Evolutionary conservation across 768 basidiomycete genomes (phyloP).

Genomic region (Amanita molliuscula): DNA sequence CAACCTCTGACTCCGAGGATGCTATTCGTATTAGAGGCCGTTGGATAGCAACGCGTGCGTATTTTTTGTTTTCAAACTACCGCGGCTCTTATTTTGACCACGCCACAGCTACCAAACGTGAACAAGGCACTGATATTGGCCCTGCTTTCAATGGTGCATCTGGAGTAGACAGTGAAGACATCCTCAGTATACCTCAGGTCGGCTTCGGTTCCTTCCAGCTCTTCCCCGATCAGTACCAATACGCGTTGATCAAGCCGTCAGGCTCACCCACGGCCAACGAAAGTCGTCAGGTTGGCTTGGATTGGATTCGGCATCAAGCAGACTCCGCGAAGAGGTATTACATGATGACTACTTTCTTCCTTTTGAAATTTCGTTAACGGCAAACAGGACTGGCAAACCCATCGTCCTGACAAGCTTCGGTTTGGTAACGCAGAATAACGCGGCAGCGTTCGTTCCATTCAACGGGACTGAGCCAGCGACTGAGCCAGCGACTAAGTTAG

Average conservation of each 20-base stretch:
- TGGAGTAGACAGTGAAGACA: conserved; percentile 61
- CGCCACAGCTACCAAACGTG: conserved; percentile 34
- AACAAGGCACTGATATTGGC: conserved; percentile 31
- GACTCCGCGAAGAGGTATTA: conserved; percentile 34
- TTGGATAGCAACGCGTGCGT: conserved; percentile 46
- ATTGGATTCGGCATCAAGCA: conserved; percentile 47
- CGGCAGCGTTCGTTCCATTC: conserved; percentile 51
- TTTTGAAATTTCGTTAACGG: background rate
- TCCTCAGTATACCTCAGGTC: conserved; percentile 44
- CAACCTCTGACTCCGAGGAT: conserved; percentile 19
- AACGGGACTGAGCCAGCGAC: conserved; percentile 25
- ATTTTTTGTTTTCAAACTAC: background rate
- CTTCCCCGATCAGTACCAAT: conserved; percentile 60
- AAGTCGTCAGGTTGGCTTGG: conserved; percentile 35
- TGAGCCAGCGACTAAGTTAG: too few species aligned
- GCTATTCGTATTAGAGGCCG: conserved; percentile 47
- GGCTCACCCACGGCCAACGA: conserved; percentile 41
- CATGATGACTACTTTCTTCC: background rate
- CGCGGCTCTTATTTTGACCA: conserved; percentile 1
- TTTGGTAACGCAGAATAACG: conserved; percentile 47
- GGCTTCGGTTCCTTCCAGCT: conserved; percentile 51
- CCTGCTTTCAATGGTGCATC: conserved; percentile 50
- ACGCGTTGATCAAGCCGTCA: conserved; percentile 34
- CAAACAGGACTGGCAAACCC: conserved; percentile 47
- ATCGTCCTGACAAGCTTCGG: conserved; percentile 45